phyloP scores from a whole-genome alignment of 345 rosid species.

The Carallia pectinifolia region DNA sequence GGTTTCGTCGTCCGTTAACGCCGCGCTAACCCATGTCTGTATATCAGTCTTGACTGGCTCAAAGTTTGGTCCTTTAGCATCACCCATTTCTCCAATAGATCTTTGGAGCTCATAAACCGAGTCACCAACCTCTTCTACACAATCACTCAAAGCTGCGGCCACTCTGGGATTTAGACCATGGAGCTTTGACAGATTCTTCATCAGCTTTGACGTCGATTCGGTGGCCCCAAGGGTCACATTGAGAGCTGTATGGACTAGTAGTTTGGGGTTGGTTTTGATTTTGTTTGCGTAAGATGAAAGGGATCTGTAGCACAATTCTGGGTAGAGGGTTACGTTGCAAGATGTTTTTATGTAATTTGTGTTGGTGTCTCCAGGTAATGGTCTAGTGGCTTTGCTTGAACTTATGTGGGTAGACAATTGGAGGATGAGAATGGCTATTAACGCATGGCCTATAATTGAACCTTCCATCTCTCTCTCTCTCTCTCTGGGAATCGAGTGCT shows the following conservation, averaged over 20 bases:
- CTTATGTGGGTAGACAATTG: constrained; percentile 7
- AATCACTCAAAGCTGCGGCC: constrained; percentile 43
- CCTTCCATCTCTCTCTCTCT: constrained; percentile 18
- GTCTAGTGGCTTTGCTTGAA: constrained; percentile 1
- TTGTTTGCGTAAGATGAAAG: constrained; percentile 40
- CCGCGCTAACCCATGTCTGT: constrained; percentile 63
- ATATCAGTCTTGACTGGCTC: constrained; percentile 30
- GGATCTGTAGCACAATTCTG: constrained; percentile 34
- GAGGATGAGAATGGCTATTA: constrained; percentile 15
- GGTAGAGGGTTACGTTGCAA: constrained; percentile 30
- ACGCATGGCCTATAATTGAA: neutral
- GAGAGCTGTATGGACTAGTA: constrained; percentile 40
- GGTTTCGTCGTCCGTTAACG: constrained; percentile 51
- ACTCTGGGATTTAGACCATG: constrained; percentile 25
- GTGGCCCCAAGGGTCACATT: constrained; percentile 39
- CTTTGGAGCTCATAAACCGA: constrained; percentile 47
- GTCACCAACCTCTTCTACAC: constrained; percentile 48
- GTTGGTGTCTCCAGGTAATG: constrained; percentile 8
- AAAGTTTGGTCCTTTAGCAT: constrained; percentile 9
- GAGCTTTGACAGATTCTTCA: constrained; percentile 29
- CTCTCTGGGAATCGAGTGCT: neutral
- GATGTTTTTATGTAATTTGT: constrained; percentile 32
- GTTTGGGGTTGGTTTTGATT: constrained; percentile 34
- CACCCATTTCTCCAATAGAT: constrained; percentile 44
- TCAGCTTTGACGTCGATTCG: constrained; percentile 25